Conservation (phyloP, 2,329 filamentous ascomycete species). For the Fusarium concolor region DNA sequence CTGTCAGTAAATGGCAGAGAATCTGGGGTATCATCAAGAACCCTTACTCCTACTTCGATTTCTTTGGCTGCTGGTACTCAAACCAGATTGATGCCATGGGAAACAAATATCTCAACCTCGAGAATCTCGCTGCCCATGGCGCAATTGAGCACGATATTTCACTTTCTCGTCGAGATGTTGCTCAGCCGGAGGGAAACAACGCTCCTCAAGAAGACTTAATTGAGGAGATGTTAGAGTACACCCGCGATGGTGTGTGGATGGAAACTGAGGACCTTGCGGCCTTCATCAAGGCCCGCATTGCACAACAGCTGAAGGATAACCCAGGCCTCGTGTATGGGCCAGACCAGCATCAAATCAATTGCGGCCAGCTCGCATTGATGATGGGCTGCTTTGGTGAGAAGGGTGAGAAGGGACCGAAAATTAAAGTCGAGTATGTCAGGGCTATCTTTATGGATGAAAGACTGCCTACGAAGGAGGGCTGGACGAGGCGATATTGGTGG, state of each 20-base stretch:
- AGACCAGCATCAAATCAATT: constrained; percentile 21
- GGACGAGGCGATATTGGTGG: constrained; percentile 37
- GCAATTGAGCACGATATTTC: constrained; percentile 25
- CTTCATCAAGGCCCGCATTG: constrained; percentile 18
- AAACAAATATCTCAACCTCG: constrained; percentile 21
- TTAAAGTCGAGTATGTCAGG: constrained; percentile 26
- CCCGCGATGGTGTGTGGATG: not conserved
- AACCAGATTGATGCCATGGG: not conserved
- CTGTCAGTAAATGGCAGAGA: constrained; percentile 7
- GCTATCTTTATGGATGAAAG: constrained; percentile 42
- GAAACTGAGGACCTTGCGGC: not conserved
- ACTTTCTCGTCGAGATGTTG: constrained; percentile 8
- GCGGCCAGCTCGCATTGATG: constrained; percentile 17
- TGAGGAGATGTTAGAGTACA: not conserved
- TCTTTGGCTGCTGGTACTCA: constrained; percentile 10
- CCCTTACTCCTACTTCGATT: constrained; percentile 17
- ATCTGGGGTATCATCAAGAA: constrained; percentile 19
- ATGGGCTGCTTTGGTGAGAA: constrained; percentile 19
- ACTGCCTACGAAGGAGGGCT: constrained; percentile 36
- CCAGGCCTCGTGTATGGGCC: constrained; percentile 10
- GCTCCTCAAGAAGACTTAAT: constrained; percentile 13
- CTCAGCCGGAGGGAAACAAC: constrained; percentile 14
- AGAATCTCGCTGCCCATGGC: constrained; percentile 9
- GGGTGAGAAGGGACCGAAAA: not conserved
- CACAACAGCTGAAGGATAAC: constrained; percentile 5